Base-by-base conservation (phyloP, 2,329 filamentous ascomycete species). In the Aspergillus fijiensis region DNA sequence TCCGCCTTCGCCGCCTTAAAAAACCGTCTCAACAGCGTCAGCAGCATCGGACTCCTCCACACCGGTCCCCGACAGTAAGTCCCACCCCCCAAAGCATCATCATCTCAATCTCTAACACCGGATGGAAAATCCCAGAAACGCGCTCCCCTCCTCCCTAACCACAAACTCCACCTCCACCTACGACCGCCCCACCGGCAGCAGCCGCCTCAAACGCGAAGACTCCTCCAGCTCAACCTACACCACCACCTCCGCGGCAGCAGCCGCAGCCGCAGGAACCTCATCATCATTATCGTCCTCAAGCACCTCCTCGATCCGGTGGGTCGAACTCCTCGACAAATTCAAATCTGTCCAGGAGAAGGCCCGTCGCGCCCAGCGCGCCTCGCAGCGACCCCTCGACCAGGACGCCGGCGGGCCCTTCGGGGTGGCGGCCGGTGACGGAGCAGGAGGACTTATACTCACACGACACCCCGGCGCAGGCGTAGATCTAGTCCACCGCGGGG, bases 1-100 rank as follows among this genome's bases (percentile, higher is more conserved):
- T 96, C 92, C 29, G 96, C 95, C 9, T 99, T 99, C 78, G 95
- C 93, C 29, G 94, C 95, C 2, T 82, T 99, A 59, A 98, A 97
- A 75, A 99, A 99, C 73, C 88, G 95, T 48, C 84, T 99, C 54
- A 98, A 98, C 77, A 96, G 91, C 76, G 95, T 99, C 67, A 96
- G 91, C 80, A 93, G 95, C 55, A 98, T 99, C 73, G 95, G 94
- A 49, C 96, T 96, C 75, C 81, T 99, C 63, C 94, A 98, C 73
- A 89, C 90, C 66, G 88, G 89, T 63, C 90, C 86, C 33, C 81
- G 91, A 84, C 84, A 85, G 91, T 95, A 88, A 78, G 88, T 87
- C 9, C 63, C 49, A 63, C 69, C 67, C 68, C 49, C 70, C 68
- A 53, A 69, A 63, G 42, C 48, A 49, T 47, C 52, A 57, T 16